phyloP scores from a whole-genome alignment of 139 green algal species.

The Ulvella scutata region DNA sequence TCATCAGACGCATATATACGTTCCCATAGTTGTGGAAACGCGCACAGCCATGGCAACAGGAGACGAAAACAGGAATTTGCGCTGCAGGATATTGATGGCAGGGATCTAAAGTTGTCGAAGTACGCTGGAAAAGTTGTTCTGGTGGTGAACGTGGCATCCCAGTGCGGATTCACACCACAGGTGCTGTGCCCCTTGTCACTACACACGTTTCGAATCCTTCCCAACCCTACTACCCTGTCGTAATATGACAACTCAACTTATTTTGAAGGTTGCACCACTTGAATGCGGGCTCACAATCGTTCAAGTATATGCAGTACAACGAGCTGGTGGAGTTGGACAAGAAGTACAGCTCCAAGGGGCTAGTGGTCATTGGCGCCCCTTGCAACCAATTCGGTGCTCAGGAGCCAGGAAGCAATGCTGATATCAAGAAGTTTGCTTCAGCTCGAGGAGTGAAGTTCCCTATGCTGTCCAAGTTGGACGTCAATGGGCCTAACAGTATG shows the following conservation, averaged over 20 bases:
- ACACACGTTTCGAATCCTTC: no score
- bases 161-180: conserved; percentile 32
- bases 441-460: conserved; percentile 22
- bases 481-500: conserved; percentile 18
- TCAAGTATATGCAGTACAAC: conserved; percentile 19
- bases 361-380: conserved; percentile 50
- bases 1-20: no score
- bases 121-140: conserved; percentile 55
- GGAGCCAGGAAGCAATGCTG: conserved; percentile 46
- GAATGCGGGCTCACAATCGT: no score
- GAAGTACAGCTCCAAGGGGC: conserved; percentile 40
- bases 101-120: conserved; percentile 15
- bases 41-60: no score
- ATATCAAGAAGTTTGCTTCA: conserved; percentile 58
- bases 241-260: no score
- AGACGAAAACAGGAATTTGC: neutral
- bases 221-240: no score
- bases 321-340: conserved; percentile 52
- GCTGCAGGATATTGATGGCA: conserved; percentile 28
- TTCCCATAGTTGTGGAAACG: no score
- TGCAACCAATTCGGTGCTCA: conserved; percentile 73
- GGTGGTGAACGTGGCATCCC: conserved; percentile 48
- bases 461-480: conserved; percentile 50
- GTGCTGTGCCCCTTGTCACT: neutral
- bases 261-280: no score